Evolutionary conservation across 2,329 filamentous ascomycete genomes (phyloP), one percentile per base, ranked within the genome.

Genomic region (Aureobasidium sp.): DNA sequence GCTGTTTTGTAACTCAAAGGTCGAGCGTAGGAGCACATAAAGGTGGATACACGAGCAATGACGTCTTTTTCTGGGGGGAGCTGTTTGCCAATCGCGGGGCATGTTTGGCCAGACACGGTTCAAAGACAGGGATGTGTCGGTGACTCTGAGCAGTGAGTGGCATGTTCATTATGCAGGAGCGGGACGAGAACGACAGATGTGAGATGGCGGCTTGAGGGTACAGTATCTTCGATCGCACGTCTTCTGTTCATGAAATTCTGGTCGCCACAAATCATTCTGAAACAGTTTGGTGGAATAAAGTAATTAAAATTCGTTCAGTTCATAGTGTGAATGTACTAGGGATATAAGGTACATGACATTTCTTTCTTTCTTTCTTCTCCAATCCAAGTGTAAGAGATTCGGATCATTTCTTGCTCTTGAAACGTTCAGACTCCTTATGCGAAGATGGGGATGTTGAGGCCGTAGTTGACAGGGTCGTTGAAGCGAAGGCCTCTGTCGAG

Each of bases 401-500:
- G 20, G 14, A 20, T 25, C 27, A 22, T 31, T 56, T 34, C 31
- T 34, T 9, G 8, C 22, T 56, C 37, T 22, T 22, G 1, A 2
- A 17, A 7, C 17, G n/a, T 6, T 29, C 37, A 52, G 11, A 37
- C 17, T 15, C 7, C 39, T 52, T 80, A 83, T 66, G 75, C 78
- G 68, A 84, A 84, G 68, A 83, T 83, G 57, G 80, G 79, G 59
- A 81, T 72, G 39, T 81, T 72, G 49, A 78, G 77, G 64, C 82
- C 80, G 70, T 80, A 75, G 64, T 85, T 86, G 64, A 83, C 78
- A 58, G 88, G 89, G 76, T 91, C 85, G 77, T 92, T 92, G 77
- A 92, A 91, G 70, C 88, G 84, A 72, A 91, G 78, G 66, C 82
- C 79, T 68, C 80, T 76, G 74, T 92, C 83, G 72, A 92, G 78